Percentiles rank a stretch among this genome's conserved stretches.
phyloP scores from a whole-genome alignment of 345 rosid species.

The Cardamine occulta region DNA sequence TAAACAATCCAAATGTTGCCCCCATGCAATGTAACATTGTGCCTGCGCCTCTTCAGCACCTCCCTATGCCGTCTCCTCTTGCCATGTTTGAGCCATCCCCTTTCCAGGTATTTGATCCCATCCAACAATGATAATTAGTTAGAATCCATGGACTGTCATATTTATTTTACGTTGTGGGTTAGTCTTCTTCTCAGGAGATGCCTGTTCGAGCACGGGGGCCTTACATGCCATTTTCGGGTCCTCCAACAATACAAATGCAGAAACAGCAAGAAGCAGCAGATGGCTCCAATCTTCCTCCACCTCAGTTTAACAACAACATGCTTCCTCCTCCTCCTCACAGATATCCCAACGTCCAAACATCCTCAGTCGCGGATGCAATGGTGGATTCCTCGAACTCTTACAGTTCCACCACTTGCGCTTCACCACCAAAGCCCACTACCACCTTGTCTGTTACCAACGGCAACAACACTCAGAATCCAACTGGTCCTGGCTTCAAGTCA shows the following conservation, averaged over 20 bases:
- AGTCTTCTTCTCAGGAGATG: slow-evolving; percentile 77
- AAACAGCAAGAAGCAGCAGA: slow-evolving; percentile 59
- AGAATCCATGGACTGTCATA: slow-evolving; percentile 19
- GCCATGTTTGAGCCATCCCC: slow-evolving; percentile 87
- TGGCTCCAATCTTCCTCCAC: slow-evolving; percentile 44
- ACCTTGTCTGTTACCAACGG: slow-evolving; percentile 45
- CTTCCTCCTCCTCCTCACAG: slow-evolving; percentile 57
- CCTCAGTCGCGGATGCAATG: slow-evolving; percentile 52
- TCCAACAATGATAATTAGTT: slow-evolving; percentile 27
- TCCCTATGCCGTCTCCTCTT: slow-evolving; percentile 58
- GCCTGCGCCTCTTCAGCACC: slow-evolving; percentile 76
- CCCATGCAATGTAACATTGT: slow-evolving; percentile 68
- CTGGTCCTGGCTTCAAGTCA: slow-evolving; percentile 46
- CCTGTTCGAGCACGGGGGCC: slow-evolving; percentile 84
- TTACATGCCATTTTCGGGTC: slow-evolving; percentile 62
- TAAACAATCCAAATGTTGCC: slow-evolving; percentile 56
- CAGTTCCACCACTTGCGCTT: slow-evolving; percentile 36
- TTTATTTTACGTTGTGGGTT: slow-evolving; percentile 33
- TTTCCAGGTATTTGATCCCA: slow-evolving; percentile 70
- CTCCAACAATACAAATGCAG: slow-evolving; percentile 65
- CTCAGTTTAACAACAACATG: slow-evolving; percentile 64
- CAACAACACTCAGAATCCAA: slow-evolving; percentile 38
- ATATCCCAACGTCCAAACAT: slow-evolving; percentile 53
- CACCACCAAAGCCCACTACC: slow-evolving; percentile 42
- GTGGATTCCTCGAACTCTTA: slow-evolving; percentile 60